Conservation (phyloP, 1,139 yeast genomes). For the Komagataea norvegica region DNA sequence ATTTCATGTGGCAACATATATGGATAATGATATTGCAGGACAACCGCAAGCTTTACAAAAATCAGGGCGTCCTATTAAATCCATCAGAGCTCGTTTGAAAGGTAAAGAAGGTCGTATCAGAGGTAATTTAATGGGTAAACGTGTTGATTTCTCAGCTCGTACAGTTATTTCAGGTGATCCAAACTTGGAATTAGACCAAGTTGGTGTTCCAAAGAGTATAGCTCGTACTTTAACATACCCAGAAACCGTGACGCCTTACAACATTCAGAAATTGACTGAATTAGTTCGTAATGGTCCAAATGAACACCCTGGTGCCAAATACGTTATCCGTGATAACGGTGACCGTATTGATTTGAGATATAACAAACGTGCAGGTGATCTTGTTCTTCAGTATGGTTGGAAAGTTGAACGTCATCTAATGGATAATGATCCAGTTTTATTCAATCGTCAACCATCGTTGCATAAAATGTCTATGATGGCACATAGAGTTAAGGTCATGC, state of each 20-base stretch:
- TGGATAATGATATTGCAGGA: conserved; percentile 99
- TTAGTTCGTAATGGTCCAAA: conserved; percentile 96
- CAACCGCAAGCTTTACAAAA: conserved; percentile 99
- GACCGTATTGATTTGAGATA: conserved; percentile 96
- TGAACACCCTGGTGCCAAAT: conserved; percentile 99
- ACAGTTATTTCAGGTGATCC: conserved; percentile 99
- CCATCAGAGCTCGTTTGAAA: conserved; percentile 97
- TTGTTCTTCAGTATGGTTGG: conserved; percentile 98
- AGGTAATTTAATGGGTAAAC: conserved; percentile 99
- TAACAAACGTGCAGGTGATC: conserved; percentile 97
- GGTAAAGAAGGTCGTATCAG: conserved; percentile 99
- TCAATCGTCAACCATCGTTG: conserved; percentile 98
- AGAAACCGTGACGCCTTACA: conserved; percentile 95
- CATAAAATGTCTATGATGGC: conserved; percentile 99
- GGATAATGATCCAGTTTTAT: conserved; percentile 95
- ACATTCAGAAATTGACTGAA: conserved; percentile 88
- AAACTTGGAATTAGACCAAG: conserved; percentile 93
- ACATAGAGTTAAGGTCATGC: conserved; percentile 98
- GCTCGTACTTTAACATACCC: conserved; percentile 96
- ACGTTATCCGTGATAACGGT: conserved; percentile 96
- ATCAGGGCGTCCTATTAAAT: conserved; percentile 97
- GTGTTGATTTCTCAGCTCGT: conserved; percentile 98
- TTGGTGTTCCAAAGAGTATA: conserved; percentile 95
- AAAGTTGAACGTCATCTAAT: conserved; percentile 96
- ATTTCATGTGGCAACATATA: conserved; percentile 98